Evolutionary conservation across 495 filamentous ascomycete species (phyloP), one percentile per base, ranked within the genome.

Genomic region (Podospora pseudoanserina): DNA sequence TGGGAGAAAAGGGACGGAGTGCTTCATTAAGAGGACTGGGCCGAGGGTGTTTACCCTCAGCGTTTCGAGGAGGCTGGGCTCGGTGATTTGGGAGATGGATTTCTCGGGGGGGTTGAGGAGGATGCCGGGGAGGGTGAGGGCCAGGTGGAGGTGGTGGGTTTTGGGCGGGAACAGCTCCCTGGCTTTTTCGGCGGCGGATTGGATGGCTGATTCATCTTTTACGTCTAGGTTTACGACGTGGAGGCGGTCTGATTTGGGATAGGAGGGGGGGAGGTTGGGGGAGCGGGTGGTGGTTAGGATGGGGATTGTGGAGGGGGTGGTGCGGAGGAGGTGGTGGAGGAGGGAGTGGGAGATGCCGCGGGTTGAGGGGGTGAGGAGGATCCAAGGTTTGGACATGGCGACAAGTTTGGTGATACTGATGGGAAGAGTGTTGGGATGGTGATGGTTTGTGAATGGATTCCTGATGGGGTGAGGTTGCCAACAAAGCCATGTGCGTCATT

Each of bases 301-400:
- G 3, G 91, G 91, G 15, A 90, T 15, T 77, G 6, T 79, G 78
- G 7, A 91, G 59, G 59, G 27, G 19, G 59, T 92, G 19, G 82
- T 86, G 63, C 79, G 77, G 16, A 95, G 83, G 13, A 96, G 80
- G 49, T 88, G 85, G 4, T 88, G 85, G 5, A 89, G 86, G 18
- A 96, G 80, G 28, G 89, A 86, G 70, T 91, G 83, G 20, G 91
- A 92, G 69, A 95, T 87, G 16, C 92, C 92, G 26, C 90, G 83
- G 13, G 89, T 92, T 13, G 91, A 86, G 0, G 39, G 39, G 39
- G 39, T 49, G 39, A 49, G 39, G 39, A 49, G 13, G 39, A 49
- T 49, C 39, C 39, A 49, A 92, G 92, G 79, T 64, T 76, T 71
- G 19, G 77, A 79, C 77, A 79, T 79, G 15, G 15, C 6, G 11